Base-by-base conservation (phyloP, 208 protist genomes). In the Trypanosomatidae sp. region DNA sequence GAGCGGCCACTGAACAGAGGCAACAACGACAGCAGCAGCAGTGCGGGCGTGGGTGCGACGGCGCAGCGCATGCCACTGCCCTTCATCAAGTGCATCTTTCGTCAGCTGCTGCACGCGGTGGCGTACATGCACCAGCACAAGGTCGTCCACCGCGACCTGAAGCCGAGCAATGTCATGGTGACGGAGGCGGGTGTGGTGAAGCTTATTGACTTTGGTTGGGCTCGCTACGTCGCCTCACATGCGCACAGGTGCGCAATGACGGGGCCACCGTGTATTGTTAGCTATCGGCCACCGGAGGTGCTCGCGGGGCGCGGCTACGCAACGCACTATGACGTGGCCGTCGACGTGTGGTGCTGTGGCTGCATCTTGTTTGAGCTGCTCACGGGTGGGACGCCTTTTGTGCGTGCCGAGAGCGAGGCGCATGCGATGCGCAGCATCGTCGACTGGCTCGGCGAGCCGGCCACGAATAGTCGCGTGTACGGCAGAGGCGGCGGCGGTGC, bases 341-440 rank as follows among this genome's bases (percentile, higher is more conserved):
- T 99, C 26, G 95, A 97, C 53, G 48, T 97, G 18, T 98, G 93
- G 95, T 94, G 87, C 38, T 74, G 69, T 28, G 97, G 92, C 18
- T 98, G 96, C 62, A 95, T 99, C 8, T 62, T 99, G 8, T 98
- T 95, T 18, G 97, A 99, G 71, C 78, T 99, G 53, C 54, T 99
- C 18, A 71, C 98, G 0, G 96, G 95, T 7, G 80, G 94, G 90
- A 10, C 63, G 96, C 43, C 54, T 13, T 99, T 99, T 45, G 43
- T 71, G 8, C 68, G 53, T 33, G 79, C 63, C 18, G 48, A 60
- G 15, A 65, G 50, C 41, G 79, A 88, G 45, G 52, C 42, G 5
- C 63, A 87, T 35, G 74, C 76, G 10, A 49, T 82, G 22, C 51
- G 53, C 25, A 69, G 61, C 48, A 83, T 87, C 32, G 51, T 74